Base-by-base conservation (phyloP, 352 stramenopile species). In the Phytopythium montanum region DNA sequence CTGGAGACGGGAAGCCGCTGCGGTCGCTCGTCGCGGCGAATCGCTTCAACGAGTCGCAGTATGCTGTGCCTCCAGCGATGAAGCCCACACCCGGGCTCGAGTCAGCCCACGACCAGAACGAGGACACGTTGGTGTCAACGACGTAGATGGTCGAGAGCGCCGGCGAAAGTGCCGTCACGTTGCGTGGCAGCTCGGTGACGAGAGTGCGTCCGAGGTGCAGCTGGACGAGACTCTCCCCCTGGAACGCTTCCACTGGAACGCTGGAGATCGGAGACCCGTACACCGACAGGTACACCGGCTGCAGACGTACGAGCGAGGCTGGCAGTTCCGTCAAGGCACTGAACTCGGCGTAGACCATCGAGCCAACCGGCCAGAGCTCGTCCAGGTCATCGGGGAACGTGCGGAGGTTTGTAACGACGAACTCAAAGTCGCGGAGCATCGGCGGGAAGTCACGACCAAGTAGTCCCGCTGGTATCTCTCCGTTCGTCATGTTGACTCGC, bases 391-490 rank as follows among this genome's bases (percentile, higher is more conserved):
- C 60, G 0, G 79, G 72, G 12, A 86, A 25, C 7, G 26, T 21
- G 0, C 51, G 59, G 2, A 82, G 54, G 52, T 83, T 86, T 5
- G 74, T 72, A 2, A 69, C 61, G 5, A 61, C 71, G 29, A 87
- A 59, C 45, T 81, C 67, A 31, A 86, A 60, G 39, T 83, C 74
- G 18, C 57, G 51, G 5, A 85, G 28, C 3, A 46, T 52, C 2
- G 56, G 33, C 1, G 76, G 74, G 28, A 81, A 79, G 14, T 78
- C 56, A 5, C 19, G 21, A 1, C 64, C 75, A n/a, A 76, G 48
- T 38, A 88, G 44, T 0, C 75, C 73, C 0, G 29, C 8, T 8
- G 78, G 75, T 0, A 87, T 25, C 19, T 60, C 46, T 9, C 42
- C 60, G 42, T 78, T 56, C 0, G 67, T 58, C 59, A 80, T 72